Evolutionary conservation across 305 asterid species (phyloP).

Genomic region (Fraxinus sp.): DNA sequence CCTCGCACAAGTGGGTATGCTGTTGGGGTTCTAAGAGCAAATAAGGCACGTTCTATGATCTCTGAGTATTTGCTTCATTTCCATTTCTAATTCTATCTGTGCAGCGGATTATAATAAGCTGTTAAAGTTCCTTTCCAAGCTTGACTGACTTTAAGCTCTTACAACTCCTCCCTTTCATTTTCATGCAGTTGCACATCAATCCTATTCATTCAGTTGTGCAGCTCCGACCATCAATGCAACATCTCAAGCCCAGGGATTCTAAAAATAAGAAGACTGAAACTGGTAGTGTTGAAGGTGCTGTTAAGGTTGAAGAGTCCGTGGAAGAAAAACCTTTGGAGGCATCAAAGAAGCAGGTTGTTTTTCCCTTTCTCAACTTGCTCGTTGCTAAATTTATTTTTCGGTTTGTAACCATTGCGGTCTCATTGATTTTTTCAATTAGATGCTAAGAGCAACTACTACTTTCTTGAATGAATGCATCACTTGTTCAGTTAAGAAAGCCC

Average conservation of each 20-base stretch:
- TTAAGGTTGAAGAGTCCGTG: constrained; percentile 43
- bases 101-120: constrained; percentile 8
- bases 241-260: constrained; percentile 39
- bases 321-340: constrained; percentile 43
- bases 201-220: constrained; percentile 83
- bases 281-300: constrained; percentile 35
- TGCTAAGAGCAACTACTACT: not conserved
- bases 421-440: not conserved
- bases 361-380: constrained; percentile 15
- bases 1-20: constrained; percentile 51
- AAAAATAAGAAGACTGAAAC: constrained; percentile 35
- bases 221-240: constrained; percentile 75
- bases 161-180: constrained; percentile 20
- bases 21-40: constrained; percentile 69
- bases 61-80: constrained; percentile 11
- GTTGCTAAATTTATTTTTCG: constrained; percentile 5
- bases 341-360: constrained; percentile 59
- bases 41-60: constrained; percentile 55
- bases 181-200: constrained; percentile 80
- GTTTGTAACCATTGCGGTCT: not conserved
- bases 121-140: constrained; percentile 11
- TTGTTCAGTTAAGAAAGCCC: constrained; percentile 5
- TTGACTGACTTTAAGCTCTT: constrained; percentile 11
- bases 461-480: constrained; percentile 2
- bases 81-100: constrained; percentile 16